Conservation (phyloP, 2,329 filamentous ascomycete genomes). For the Neofusicoccum sp. region DNA sequence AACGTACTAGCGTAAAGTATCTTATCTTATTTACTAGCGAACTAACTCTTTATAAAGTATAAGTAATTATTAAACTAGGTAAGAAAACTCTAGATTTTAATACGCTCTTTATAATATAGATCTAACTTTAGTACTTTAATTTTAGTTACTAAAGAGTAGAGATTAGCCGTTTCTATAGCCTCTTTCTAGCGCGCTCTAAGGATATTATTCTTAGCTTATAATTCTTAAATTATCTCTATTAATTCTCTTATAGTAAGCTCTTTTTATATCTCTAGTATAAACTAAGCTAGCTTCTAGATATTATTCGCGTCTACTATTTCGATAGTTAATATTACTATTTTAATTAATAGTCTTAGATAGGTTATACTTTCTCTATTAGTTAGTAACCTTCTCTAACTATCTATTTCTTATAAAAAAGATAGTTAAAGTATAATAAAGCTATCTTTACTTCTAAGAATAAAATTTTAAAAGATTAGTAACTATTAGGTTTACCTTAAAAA, state of each 20-base stretch:
- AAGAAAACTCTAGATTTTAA: background rate
- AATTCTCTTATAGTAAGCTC: background rate
- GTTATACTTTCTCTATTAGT: too few relatives aligned
- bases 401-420: too few relatives aligned
- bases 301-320: too few relatives aligned
- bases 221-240: too few relatives aligned
- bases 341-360: too few relatives aligned
- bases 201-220: background rate
- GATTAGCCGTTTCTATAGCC: too few relatives aligned
- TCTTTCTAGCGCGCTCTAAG: background rate
- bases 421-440: background rate
- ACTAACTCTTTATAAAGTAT: background rate
- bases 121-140: background rate
- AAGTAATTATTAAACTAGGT: background rate
- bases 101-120: background rate
- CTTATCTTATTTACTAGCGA: background rate
- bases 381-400: too few relatives aligned
- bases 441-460: background rate
- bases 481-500: too few relatives aligned
- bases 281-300: too few relatives aligned
- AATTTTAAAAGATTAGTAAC: too few relatives aligned
- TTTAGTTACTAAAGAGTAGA: background rate
- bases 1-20: too few relatives aligned
- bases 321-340: too few relatives aligned
- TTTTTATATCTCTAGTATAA: background rate